Base-by-base conservation (phyloP, 768 basidiomycete species). In the Clitopilus passeckerianus region DNA sequence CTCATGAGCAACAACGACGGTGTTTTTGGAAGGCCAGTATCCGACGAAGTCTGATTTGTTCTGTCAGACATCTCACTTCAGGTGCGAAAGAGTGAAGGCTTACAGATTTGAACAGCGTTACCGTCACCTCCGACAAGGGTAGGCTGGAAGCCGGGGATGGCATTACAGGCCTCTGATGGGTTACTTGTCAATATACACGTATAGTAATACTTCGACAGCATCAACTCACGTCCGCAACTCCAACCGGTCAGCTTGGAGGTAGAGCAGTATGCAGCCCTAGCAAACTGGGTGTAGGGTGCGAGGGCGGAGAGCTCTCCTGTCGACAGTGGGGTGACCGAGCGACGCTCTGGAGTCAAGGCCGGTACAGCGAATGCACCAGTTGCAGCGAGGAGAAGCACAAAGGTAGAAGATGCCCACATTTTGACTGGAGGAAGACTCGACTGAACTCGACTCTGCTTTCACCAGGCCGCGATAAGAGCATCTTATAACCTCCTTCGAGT, bases 1-100 rank as follows among this genome's bases (percentile, higher is more conserved):
- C 66, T 86, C 74, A 63, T 86, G 84, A 1, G 80, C 80, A 6
- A 86, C 82, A 22, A 86, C 76, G 41, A 86, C 76, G 1, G 83
- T 72, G 53, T 78, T 74, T 59, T 79, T 68, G 6, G 71, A 61
- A 0, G 80, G 77, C 74, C 81, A 84, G 62, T 79, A 84, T 6
- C 85, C 85, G 18, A 86, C 83, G 63, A 77, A 85, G 63, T 72
- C 83, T 85, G 57, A 22, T 34, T 46, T 7, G 27, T 54, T 52
- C 18, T 30, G 27, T 30, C 27, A 30, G 27, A 30, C 7, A 30
- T 30, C 27, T n/a, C 27, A 7, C 27, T 30, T 30, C 4, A 7
- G 4, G 27, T 30, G 27, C 3, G 4, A 7, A 7, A 7, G 27
- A 30, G 27, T 30, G 3, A 30, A 30, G 27, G 62, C 73, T 59